Percentiles rank a stretch among this genome's conserved stretches.
Evolutionary conservation across 176 grass and related monocot species (phyloP).

Genomic region (Phragmites australis): DNA sequence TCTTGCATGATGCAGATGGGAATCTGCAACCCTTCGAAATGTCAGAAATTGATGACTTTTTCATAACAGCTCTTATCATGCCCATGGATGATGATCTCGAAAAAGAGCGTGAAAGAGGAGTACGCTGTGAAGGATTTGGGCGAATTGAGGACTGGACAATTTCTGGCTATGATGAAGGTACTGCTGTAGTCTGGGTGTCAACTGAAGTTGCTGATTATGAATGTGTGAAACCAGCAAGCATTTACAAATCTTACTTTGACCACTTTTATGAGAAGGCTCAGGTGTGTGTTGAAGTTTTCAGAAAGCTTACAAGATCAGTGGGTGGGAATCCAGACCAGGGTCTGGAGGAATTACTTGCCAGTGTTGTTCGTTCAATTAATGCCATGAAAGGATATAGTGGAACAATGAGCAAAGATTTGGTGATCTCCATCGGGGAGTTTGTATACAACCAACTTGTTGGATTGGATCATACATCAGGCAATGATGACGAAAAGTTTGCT

Average conservation of each 20-base stretch:
- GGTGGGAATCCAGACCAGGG: constrained; percentile 80
- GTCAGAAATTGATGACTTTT: constrained; percentile 93
- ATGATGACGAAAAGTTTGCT: constrained; percentile 61
- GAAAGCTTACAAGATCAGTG: constrained; percentile 74
- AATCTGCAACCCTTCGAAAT: constrained; percentile 95
- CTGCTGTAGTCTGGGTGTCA: constrained; percentile 78
- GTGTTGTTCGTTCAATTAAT: constrained; percentile 85
- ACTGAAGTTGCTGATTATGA: constrained; percentile 97
- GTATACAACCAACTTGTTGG: constrained; percentile 90
- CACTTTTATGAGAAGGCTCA: constrained; percentile 90
- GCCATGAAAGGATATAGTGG: constrained; percentile 61
- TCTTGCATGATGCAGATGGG: constrained; percentile 86
- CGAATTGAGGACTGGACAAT: constrained; percentile 92
- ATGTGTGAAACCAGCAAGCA: constrained; percentile 89
- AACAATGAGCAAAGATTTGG: constrained; percentile 80
- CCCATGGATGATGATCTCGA: constrained; percentile 85
- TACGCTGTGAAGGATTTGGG: constrained; percentile 96
- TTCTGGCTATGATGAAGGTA: constrained; percentile 98
- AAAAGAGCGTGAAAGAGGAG: constrained; percentile 84
- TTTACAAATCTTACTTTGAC: constrained; percentile 85
- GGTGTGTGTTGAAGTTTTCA: constrained; percentile 91
- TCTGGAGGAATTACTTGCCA: constrained; percentile 89
- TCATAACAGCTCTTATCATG: constrained; percentile 91
- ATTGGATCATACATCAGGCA: constrained; percentile 61
- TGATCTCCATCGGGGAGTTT: constrained; percentile 86